phyloP scores from a whole-genome alignment of 2,329 filamentous ascomycete genomes.

The Aspergillus tanneri region DNA sequence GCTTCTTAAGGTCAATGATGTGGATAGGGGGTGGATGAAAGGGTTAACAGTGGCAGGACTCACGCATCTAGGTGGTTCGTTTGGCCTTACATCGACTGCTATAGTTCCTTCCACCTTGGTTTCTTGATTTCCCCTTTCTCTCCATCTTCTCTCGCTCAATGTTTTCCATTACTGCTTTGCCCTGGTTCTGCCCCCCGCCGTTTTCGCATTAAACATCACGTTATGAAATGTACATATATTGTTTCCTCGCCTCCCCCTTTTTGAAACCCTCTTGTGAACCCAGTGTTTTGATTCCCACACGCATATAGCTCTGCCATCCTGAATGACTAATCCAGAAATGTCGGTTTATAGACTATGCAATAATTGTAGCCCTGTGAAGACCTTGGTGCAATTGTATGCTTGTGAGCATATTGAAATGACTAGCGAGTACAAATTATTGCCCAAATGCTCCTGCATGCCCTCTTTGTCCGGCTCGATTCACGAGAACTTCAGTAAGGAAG shows the following conservation, averaged over 20 bases:
- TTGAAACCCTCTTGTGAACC: slow-evolving; percentile 5
- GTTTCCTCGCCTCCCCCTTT: slow-evolving; percentile 5
- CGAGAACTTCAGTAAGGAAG: too few species aligned
- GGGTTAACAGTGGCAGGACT: neutral
- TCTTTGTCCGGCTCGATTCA: too few species aligned
- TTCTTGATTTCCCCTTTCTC: neutral
- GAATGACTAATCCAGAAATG: slow-evolving; percentile 24
- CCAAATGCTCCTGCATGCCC: too few species aligned
- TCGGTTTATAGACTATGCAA: slow-evolving; percentile 12
- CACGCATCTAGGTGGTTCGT: neutral
- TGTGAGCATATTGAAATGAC: too few species aligned
- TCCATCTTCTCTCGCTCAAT: neutral
- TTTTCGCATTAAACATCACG: slow-evolving; percentile 19
- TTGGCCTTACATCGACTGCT: neutral
- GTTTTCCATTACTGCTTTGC: neutral
- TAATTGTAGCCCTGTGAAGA: neutral
- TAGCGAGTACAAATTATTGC: too few species aligned
- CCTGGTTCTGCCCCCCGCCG: neutral
- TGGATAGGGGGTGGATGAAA: neutral
- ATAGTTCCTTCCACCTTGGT: neutral
- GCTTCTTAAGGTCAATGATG: neutral
- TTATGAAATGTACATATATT: slow-evolving; percentile 36
- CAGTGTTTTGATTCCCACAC: neutral
- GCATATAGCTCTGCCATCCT: slow-evolving; percentile 17
- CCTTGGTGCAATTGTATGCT: neutral